Evolutionary conservation across 2,329 filamentous ascomycete species (phyloP), one percentile per base, ranked within the genome.

Genomic region (Diaporthe humulicola): DNA sequence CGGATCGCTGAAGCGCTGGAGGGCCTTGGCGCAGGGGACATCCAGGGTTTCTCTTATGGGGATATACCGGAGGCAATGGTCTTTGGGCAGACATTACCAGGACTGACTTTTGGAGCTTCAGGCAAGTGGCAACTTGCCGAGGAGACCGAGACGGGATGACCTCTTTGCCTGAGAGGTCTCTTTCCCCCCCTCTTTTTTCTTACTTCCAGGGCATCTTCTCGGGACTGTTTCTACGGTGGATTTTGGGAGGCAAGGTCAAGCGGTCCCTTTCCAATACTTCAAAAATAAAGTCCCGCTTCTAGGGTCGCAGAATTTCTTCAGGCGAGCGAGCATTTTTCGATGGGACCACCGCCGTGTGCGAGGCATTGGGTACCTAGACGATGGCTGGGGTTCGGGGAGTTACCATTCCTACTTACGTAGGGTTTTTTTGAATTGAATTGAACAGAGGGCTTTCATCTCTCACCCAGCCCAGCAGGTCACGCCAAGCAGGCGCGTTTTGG

Each of bases 1-100:
- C 74, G 74, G 28, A 76, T 80, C 77, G 79, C 79, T 78, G 71
- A 78, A 73, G 28, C 78, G 74, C 58, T 81, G 76, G 52, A 76
- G 36, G 60, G 74, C 58, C 42, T 81, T 71, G 42, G 71, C 61
- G 52, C 74, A 61, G 71, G 61, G 30, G 67, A 72, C 56, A 57
- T 79, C 70, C 74, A 76, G 48, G 69, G 72, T 14, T 76, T 76
- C 50, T 74, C 74, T n/a, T 74, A 73, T 14, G 74, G 74, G 10
- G 74, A 76, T 8, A 50, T 72, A 15, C 60, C 67, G 28, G 73
- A 76, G 30, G 4, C 45, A 42, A 30, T 71, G 60, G 25, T 74
- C 19, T 66, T 70, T 17, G 74, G 73, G 22, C 69, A 70, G n/a
- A 19, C n/a, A 48, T 33, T 64, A n/a, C 54, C 74, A 6, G 25